Base-by-base conservation (phyloP, 208 protist genomes). In the Trypanosoma conorhini region DNA sequence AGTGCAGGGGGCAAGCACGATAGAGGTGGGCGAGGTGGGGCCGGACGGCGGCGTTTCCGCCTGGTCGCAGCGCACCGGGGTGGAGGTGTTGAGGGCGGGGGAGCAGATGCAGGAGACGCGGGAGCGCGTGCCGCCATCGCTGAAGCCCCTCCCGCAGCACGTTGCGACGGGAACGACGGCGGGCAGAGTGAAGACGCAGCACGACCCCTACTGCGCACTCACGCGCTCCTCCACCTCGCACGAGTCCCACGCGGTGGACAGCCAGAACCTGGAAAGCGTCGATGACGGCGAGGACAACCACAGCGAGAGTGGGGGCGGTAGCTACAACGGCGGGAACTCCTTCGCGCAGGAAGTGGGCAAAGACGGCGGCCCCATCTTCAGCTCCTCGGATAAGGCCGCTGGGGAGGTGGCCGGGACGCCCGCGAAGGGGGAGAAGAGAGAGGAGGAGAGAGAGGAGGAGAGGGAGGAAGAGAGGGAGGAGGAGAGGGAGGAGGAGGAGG, bases 21-120 rank as follows among this genome's bases (percentile, higher is more conserved):
- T 77, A 31, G 56, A 59, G 44, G 58, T 71, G 3, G 57, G 54
- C 19, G 58, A 70, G 17, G 30, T 77, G n/a, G 24, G 26, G 46
- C 3, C 5, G 1, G 50, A 42, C 46, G 57, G 67, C 26, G 12
- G 28, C n/a, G 31, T 66, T 3, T 24, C 22, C 24, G 42, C 9
- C 40, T 60, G 57, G 58, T 19, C 24, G 7, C 9, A 50, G 12
- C 44, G 63, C 46, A 51, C 30, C 22, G 40, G 22, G 0, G 50
- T 35, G 31, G 63, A 35, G 8, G 33, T 61, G 12, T 19, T 26
- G 13, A 35, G 8, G 52, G 63, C 63, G 52, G 5, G 52, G 51
- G 8, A 60, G 33, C 63, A 33, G 21, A 8, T 42, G 21, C 35
- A 52, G 8, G 31, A 31, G 22, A 52, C 54, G 21, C 17, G 38